Base-by-base conservation (phyloP, 768 basidiomycete species). In the Postia placenta region DNA sequence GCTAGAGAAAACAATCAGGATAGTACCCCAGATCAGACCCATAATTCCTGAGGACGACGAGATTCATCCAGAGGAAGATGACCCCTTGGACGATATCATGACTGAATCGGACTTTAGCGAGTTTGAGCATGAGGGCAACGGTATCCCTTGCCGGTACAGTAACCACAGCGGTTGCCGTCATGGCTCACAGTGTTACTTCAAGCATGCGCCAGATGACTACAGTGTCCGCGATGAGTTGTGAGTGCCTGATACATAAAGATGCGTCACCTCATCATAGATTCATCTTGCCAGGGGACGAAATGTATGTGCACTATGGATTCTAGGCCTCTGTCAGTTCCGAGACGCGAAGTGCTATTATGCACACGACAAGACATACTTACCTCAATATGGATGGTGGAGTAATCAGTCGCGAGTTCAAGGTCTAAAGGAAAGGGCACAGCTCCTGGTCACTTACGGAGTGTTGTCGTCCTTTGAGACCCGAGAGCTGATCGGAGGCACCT, bases 211-310 rank as follows among this genome's bases (percentile, higher is more conserved):
- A 0, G 78, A 81, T 51, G 56, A 68, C 36, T 76, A 73, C 59
- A 81, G 79, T 51, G 69, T 78, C 12, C 68, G 79, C 17, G 76
- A 83, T 53, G 69, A 72, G 11, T 60, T 80, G 81, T 81, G 50
- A 50, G 78, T 67, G 5, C 2, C n/a, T n/a, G n/a, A n/a, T n/a
- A n/a, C n/a, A n/a, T n/a, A n/a, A n/a, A n/a, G n/a, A n/a, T n/a
- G n/a, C n/a, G n/a, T n/a, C n/a, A n/a, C n/a, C n/a, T n/a, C n/a
- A n/a, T n/a, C n/a, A n/a, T n/a, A n/a, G 11, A 39, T 40, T 20
- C 17, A 2, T 50, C 11, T 14, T 5, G 11, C 14, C 49, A 82
- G 80, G 1, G 79, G 80, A 1, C 69, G 70, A 45, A 83, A 79
- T 45, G 75, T 78, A 17, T 79, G 76, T 56, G 30, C 68, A 5